A percentile compares a stretch with the other conserved stretches of the same genome.
Conservation (phyloP, 1,139 yeast genomes). For the Zygosaccharomyces sapae region DNA sequence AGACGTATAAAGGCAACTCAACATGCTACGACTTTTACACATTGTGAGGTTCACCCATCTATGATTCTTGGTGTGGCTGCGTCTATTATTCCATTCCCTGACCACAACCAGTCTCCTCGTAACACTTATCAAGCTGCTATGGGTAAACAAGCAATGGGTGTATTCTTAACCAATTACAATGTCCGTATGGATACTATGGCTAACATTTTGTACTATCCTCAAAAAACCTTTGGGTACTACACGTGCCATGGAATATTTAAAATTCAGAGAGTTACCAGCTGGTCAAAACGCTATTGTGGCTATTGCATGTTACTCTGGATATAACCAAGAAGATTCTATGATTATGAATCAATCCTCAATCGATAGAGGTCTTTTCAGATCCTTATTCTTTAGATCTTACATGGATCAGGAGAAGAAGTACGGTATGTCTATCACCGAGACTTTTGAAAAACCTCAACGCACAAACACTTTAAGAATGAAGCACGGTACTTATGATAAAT, state of each 20-base stretch:
- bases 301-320: slow-evolving; percentile 95
- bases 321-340: slow-evolving; percentile 99
- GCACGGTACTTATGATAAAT: slow-evolving; percentile 96
- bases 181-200: slow-evolving; percentile 99
- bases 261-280: slow-evolving; percentile 97
- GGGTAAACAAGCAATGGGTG: slow-evolving; percentile 99
- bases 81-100: slow-evolving; percentile 98
- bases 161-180: slow-evolving; percentile 89
- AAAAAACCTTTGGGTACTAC: slow-evolving; percentile 95
- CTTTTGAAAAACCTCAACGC: slow-evolving; percentile 92
- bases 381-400: slow-evolving; percentile 91
- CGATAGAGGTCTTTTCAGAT: slow-evolving; percentile 93
- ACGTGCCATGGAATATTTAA: slow-evolving; percentile 96
- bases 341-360: slow-evolving; percentile 98
- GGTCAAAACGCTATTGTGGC: slow-evolving; percentile 99
- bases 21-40: slow-evolving; percentile 85
- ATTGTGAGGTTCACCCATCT: slow-evolving; percentile 98
- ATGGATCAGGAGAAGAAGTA: slow-evolving; percentile 98
- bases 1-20: slow-evolving; percentile 78
- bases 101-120: slow-evolving; percentile 99
- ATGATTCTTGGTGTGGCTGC: slow-evolving; percentile 99
- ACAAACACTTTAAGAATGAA: slow-evolving; percentile 91
- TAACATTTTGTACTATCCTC: slow-evolving; percentile 93
- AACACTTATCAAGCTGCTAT: slow-evolving; percentile 98
- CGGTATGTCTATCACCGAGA: slow-evolving; percentile 96